Conservation (phyloP, 2,329 filamentous ascomycete genomes). For the Mycosphaerella arachidis region DNA sequence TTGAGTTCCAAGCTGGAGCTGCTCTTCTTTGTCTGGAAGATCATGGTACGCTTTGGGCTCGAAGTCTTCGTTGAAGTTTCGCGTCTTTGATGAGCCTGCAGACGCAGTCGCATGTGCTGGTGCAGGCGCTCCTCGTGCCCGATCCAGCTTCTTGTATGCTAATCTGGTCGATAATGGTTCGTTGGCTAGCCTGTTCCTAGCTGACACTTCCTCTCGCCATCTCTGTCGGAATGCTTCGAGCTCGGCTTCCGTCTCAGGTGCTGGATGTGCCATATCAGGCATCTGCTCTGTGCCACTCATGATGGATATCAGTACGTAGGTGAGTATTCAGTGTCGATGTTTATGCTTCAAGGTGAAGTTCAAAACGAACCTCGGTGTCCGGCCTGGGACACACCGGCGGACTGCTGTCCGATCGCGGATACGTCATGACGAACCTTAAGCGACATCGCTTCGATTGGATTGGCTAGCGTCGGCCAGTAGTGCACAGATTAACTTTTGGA, state of each 20-base stretch:
- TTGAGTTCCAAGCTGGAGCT: conserved; percentile 36
- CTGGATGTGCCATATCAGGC: conserved; percentile 4
- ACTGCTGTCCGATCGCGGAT: not conserved
- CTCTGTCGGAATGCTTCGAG: conserved; percentile 79
- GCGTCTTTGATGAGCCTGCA: conserved; percentile 22
- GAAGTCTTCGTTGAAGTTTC: conserved; percentile 37
- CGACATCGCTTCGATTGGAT: not conserved
- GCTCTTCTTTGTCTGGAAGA: conserved; percentile 44
- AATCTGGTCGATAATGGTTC: conserved; percentile 1
- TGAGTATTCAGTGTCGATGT: not conserved
- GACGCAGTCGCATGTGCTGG: conserved; percentile 4
- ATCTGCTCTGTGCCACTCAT: conserved; percentile 11
- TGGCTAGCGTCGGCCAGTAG: not conserved
- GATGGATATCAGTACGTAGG: not conserved
- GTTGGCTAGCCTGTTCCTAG: conserved; percentile 39
- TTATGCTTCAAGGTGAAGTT: not conserved
- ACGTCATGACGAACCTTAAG: not conserved
- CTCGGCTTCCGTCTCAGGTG: conserved; percentile 52
- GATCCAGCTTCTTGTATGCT: conserved; percentile 6
- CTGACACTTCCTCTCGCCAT: conserved; percentile 77
- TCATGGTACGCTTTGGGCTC: conserved; percentile 43
- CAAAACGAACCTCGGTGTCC: not conserved
- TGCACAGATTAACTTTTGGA: not conserved
- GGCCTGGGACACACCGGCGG: not conserved
- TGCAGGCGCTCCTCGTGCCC: conserved; percentile 7